Percentiles rank a stretch among this genome's conserved stretches.
phyloP scores from a whole-genome alignment of 2,329 filamentous ascomycete species.

The Verticillium longisporum region DNA sequence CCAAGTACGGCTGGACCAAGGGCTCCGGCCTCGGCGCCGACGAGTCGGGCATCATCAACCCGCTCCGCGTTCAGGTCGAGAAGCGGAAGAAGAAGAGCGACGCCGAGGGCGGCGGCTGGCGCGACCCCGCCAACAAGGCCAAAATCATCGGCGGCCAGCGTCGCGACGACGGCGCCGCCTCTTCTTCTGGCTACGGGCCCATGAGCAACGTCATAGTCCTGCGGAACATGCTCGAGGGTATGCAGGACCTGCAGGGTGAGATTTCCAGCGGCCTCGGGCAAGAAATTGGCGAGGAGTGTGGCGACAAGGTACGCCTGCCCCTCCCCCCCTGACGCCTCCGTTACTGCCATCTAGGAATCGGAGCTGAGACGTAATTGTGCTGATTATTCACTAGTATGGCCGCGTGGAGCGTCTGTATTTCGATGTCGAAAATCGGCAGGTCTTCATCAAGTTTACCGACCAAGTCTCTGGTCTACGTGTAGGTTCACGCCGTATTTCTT shows the following conservation, averaged over 20 bases:
- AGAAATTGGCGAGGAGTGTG: slow-evolving; percentile 93
- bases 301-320: slow-evolving; percentile 55
- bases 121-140: slow-evolving; percentile 60
- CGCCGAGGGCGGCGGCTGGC: slow-evolving; percentile 72
- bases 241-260: slow-evolving; percentile 71
- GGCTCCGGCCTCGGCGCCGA: slow-evolving; percentile 81
- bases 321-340: background rate
- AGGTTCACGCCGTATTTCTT: slow-evolving; percentile 26
- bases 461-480: slow-evolving; percentile 78
- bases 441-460: slow-evolving; percentile 92
- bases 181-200: slow-evolving; percentile 51
- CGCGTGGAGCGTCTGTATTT: slow-evolving; percentile 75
- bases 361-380: background rate
- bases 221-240: slow-evolving; percentile 76
- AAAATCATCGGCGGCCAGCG: slow-evolving; percentile 75
- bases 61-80: slow-evolving; percentile 76
- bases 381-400: slow-evolving; percentile 54
- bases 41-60: slow-evolving; percentile 75
- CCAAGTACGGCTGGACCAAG: slow-evolving; percentile 89
- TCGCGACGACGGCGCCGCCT: slow-evolving; percentile 28
- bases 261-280: slow-evolving; percentile 72
- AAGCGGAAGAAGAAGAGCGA: slow-evolving; percentile 76
- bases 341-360: background rate
- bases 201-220: slow-evolving; percentile 82
- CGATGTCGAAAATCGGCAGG: slow-evolving; percentile 55